Base-by-base conservation (phyloP, 495 filamentous ascomycete species). In the Trichoderma gamsii region DNA sequence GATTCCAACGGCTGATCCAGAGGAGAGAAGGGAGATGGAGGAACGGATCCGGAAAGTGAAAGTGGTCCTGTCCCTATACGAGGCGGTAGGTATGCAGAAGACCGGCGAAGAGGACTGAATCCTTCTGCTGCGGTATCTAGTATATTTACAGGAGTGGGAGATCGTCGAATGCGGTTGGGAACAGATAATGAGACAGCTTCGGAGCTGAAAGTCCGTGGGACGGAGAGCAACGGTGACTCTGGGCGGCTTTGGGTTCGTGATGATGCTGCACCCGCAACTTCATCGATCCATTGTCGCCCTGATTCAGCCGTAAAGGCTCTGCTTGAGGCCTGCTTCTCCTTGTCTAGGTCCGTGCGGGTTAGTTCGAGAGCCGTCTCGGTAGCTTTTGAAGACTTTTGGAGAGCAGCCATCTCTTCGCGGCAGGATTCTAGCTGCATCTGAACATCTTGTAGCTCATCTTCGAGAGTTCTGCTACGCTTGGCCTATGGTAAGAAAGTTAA, bases 361-460 rank as follows among this genome's bases (percentile, higher is more conserved):
- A 87, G 80, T 16, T 75, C 72, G 8, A 92, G 74, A 12, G 90
- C 86, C 4, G 86, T 80, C 69, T 90, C 85, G 32, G 88, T 84
- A 71, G 88, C 86, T 67, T 87, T 82, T 13, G 92, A 83, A 38
- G 85, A 85, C 65, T 83, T 83, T 63, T 87, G 85, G 32, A 92
- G 75, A 66, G 81, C 80, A 67, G 88, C 84, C n/a, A 90, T 68
- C 72, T 90, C 84, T n/a, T 84, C 77, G 46, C 83, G 86, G 61
- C 86, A 85, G 44, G 88, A 83, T 16, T 84, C 74, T 18, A 82
- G 72, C 32, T 84, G 80, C 69, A 82, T 73, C 56, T 87, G 78
- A 9, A 92, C 79, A 67, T 82, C 84, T 72, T 97, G 93, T 15
- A 96, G 78, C 63, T 97, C 91, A 70, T 97, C 90, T 72, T 97